phyloP scores from a whole-genome alignment of 2,329 filamentous ascomycete species.

The Mollisia scopiformis region DNA sequence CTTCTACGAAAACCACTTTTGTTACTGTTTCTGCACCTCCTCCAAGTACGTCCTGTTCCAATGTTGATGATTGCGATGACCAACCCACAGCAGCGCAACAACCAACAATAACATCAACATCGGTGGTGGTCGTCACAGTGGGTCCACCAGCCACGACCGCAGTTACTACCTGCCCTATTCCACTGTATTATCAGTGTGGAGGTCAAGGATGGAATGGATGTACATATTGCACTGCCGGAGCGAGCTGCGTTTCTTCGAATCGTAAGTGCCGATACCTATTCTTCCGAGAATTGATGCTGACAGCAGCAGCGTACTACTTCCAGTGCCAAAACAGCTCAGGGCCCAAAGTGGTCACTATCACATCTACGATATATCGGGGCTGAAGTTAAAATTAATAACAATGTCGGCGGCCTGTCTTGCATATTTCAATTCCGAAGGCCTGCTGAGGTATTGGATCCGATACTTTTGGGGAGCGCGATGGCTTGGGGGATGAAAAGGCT shows the following conservation, averaged over 20 bases:
- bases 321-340: conserved; percentile 10
- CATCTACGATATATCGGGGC: conserved; percentile 6
- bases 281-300: not conserved
- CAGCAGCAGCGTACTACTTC: conserved; percentile 9
- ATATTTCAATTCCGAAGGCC: too few species aligned
- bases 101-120: conserved; percentile 11
- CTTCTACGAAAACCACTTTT: conserved; percentile 9
- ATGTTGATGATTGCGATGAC: not conserved
- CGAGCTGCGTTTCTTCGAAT: conserved; percentile 12
- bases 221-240: conserved; percentile 11
- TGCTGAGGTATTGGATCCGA: not conserved
- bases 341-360: conserved; percentile 8
- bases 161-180: conserved; percentile 15
- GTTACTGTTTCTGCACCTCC: conserved; percentile 7
- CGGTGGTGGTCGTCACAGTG: not conserved
- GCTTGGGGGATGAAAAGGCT: not conserved
- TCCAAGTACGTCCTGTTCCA: not conserved
- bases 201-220: conserved; percentile 18
- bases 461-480: not conserved
- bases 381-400: not conserved
- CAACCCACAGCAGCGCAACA: not conserved
- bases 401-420: too few species aligned
- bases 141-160: not conserved
- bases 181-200: conserved; percentile 21
- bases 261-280: not conserved